A percentile compares a stretch with the other conserved stretches of the same genome.
Conservation (phyloP, 2,329 filamentous ascomycete species). For the Coccinonectria pachysandricola region DNA sequence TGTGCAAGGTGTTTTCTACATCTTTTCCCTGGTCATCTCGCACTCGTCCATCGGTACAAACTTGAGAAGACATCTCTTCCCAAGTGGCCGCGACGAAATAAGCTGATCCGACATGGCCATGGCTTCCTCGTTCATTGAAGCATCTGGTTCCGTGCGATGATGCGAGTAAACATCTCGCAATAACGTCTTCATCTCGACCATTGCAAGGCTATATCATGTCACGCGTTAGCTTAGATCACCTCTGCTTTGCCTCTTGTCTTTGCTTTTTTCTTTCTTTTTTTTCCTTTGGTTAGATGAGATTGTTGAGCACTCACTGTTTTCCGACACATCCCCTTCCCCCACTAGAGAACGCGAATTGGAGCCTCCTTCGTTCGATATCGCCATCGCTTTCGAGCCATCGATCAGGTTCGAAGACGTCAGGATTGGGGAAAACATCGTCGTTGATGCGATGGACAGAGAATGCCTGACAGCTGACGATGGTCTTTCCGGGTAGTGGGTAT, state of each 20-base stretch:
- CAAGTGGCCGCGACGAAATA: slow-evolving; percentile 53
- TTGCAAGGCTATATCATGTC: slow-evolving; percentile 35
- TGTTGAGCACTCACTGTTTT: slow-evolving; percentile 53
- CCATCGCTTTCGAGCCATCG: slow-evolving; percentile 70
- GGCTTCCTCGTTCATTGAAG: slow-evolving; percentile 39
- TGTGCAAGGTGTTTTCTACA: too few species aligned
- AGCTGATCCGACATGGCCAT: slow-evolving; percentile 60
- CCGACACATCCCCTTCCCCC: slow-evolving; percentile 57
- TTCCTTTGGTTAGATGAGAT: slow-evolving; percentile 2
- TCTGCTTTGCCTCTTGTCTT: too few species aligned
- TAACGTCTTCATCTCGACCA: slow-evolving; percentile 58
- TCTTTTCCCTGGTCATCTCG: neutral
- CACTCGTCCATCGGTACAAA: slow-evolving; percentile 31
- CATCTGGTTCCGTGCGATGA: slow-evolving; percentile 45
- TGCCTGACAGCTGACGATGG: slow-evolving; percentile 51
- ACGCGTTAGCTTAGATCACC: too few species aligned
- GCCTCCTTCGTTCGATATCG: slow-evolving; percentile 56
- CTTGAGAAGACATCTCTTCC: slow-evolving; percentile 46
- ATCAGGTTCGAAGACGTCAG: slow-evolving; percentile 68
- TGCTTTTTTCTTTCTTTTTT: slow-evolving; percentile 6
- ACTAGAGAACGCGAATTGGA: slow-evolving; percentile 56
- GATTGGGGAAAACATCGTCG: slow-evolving; percentile 61
- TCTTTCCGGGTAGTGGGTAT: slow-evolving; percentile 39
- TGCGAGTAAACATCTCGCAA: slow-evolving; percentile 51
- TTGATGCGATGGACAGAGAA: slow-evolving; percentile 51